phyloP scores from a whole-genome alignment of 495 filamentous ascomycete species.

The Hypoxylon crocopeplum region DNA sequence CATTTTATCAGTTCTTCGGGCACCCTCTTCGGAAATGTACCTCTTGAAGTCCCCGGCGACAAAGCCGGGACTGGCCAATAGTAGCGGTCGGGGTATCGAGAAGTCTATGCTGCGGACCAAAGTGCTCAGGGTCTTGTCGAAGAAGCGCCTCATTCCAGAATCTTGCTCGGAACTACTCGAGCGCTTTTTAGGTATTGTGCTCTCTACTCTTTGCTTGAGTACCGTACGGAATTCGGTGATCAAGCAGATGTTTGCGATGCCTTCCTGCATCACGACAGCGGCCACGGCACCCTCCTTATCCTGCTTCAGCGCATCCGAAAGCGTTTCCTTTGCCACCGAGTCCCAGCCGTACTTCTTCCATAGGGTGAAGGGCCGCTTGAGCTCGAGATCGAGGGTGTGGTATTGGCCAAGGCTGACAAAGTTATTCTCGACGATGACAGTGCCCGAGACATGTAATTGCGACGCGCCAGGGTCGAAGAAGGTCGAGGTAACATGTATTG shows the following conservation, averaged over 20 bases:
- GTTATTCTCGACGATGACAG: slow-evolving; percentile 82
- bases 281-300: slow-evolving; percentile 79
- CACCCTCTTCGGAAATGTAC: slow-evolving; percentile 77
- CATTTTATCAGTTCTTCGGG: slow-evolving; percentile 67
- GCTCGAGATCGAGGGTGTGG: slow-evolving; percentile 90
- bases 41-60: slow-evolving; percentile 80
- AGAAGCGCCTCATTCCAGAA: slow-evolving; percentile 82
- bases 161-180: slow-evolving; percentile 68
- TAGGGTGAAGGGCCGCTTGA: slow-evolving; percentile 71
- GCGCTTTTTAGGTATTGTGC: slow-evolving; percentile 80
- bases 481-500: slow-evolving; percentile 79
- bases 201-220: slow-evolving; percentile 85
- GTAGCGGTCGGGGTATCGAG: slow-evolving; percentile 68
- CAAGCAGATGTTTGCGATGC: slow-evolving; percentile 89
- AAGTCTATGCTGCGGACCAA: slow-evolving; percentile 82
- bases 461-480: slow-evolving; percentile 90
- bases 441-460: slow-evolving; percentile 83
- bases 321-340: slow-evolving; percentile 77
- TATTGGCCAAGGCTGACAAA: slow-evolving; percentile 82
- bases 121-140: slow-evolving; percentile 74
- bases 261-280: slow-evolving; percentile 94
- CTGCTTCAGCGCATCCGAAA: slow-evolving; percentile 79
- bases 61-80: slow-evolving; percentile 91
- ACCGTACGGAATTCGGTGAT: slow-evolving; percentile 92
- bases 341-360: slow-evolving; percentile 94